Conservation (phyloP, 768 basidiomycete genomes). For the Tricholoma sp. region DNA sequence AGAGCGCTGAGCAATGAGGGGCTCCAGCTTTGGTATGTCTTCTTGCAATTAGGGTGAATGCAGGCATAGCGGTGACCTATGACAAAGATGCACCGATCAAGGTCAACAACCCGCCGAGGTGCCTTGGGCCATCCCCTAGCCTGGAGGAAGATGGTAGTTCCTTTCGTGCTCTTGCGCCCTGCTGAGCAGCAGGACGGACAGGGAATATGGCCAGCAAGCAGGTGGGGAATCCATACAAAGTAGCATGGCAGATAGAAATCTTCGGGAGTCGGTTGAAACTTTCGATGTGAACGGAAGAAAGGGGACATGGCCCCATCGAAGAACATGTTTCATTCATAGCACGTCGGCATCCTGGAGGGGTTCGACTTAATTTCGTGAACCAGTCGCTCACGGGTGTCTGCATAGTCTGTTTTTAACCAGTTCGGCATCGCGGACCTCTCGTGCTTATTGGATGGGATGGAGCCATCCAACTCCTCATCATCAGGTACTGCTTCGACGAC, state of each 20-base stretch:
- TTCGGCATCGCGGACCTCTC: too few relatives aligned
- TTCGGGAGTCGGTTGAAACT: conserved; percentile 3
- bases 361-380: too few relatives aligned
- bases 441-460: neutral
- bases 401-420: too few relatives aligned
- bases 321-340: too few relatives aligned
- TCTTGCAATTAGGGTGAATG: neutral
- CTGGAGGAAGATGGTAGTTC: conserved; percentile 4
- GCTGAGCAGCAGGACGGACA: conserved; percentile 10
- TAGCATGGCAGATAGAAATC: conserved; percentile 9
- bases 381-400: too few relatives aligned
- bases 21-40: conserved; percentile 8
- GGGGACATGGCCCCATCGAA: too few relatives aligned
- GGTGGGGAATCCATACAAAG: conserved; percentile 15
- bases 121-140: conserved; percentile 10
- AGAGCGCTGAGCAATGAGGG: neutral
- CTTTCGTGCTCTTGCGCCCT: conserved; percentile 3
- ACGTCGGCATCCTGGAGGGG: too few relatives aligned
- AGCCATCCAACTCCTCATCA: conserved; percentile 1
- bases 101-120: conserved; percentile 10
- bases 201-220: conserved; percentile 7
- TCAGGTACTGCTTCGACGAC: conserved; percentile 1
- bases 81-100: conserved; percentile 11
- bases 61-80: conserved; percentile 11
- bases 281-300: neutral